Conservation (phyloP, 192 early-diverging fungal genomes). For the Coemansia sp. region DNA sequence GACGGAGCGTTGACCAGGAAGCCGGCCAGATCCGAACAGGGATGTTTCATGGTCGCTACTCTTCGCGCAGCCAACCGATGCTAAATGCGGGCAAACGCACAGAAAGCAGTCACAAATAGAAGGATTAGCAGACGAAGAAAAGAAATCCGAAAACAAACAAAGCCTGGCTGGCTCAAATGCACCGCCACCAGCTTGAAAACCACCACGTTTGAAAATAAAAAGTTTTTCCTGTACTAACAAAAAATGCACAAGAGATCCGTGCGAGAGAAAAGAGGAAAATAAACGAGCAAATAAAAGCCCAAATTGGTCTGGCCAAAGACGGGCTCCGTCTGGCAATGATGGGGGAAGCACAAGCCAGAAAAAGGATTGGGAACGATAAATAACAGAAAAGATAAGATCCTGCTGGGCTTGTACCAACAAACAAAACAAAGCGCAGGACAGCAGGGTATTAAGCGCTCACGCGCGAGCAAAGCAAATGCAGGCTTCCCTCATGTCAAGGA, state of each 20-base stretch:
- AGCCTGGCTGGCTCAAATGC: background rate
- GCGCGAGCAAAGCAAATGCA: background rate
- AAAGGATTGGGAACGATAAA: background rate
- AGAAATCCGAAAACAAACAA: background rate
- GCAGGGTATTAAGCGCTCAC: background rate
- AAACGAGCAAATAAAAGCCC: background rate
- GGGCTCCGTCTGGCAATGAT: background rate
- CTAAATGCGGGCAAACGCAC: slow-evolving; percentile 11
- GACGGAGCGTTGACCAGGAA: slow-evolving; percentile 53
- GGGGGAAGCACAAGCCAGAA: too few species aligned
- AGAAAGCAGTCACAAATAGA: slow-evolving; percentile 4
- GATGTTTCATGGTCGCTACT: slow-evolving; percentile 33
- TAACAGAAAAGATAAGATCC: background rate
- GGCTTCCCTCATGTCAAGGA: background rate
- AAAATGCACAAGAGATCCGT: background rate
- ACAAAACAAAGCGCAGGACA: background rate
- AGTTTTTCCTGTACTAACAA: background rate
- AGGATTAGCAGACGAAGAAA: background rate
- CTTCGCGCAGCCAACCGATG: slow-evolving; percentile 34
- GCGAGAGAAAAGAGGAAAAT: slow-evolving; percentile 8
- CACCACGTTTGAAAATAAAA: background rate
- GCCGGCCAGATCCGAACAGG: slow-evolving; percentile 35
- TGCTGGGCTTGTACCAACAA: background rate
- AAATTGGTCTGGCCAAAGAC: background rate
- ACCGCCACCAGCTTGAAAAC: background rate